Evolutionary conservation across 768 basidiomycete genomes (phyloP), one percentile per base, ranked within the genome.

Genomic region (Chalciporus pseudorubinellus): DNA sequence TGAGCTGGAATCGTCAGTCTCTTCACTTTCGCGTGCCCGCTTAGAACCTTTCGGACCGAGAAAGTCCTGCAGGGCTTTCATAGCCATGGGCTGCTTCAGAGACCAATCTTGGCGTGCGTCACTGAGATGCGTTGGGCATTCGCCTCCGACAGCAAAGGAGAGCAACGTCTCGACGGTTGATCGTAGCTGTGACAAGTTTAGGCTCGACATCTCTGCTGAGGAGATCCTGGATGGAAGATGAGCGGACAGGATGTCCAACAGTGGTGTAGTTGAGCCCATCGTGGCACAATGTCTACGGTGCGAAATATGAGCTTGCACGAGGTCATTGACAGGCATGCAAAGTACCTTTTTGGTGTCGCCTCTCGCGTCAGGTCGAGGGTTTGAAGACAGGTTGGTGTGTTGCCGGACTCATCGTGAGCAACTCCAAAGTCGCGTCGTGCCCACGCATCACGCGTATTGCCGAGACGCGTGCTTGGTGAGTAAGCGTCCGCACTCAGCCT

Each of bases 71-170:
- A 71, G 47, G 24, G 63, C 67, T 6, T 9, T 60, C 46, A 64
- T 53, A 1, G 59, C 61, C 13, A 38, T 50, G 6, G 66, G 53
- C 24, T 69, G 66, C 1, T 55, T 47, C 19, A 53, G 54, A 0
- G 52, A 46, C 70, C 71, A 71, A 19, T 65, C 60, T 9, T 49
- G 44, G 26, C 53, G 58, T 0, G 47, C 38, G 19, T 59, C 47
- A 40, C 34, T 24, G 19, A 59, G 48, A 19, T 39, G 50, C 10
- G 59, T 13, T 6, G 69, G 61, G 33, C 64, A 65, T 14, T 62
- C 61, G 3, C 50, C 63, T 1, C 70, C 70, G 18, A 67, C 55
- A 3, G 57, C 64, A 58, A 71, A 72, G 14, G 58, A 41, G 26
- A 71, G 59, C 10, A 72, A 28, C 0, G 50, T 53, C 14, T 71